phyloP scores from a whole-genome alignment of 768 basidiomycete species.

The Mycena galopus region DNA sequence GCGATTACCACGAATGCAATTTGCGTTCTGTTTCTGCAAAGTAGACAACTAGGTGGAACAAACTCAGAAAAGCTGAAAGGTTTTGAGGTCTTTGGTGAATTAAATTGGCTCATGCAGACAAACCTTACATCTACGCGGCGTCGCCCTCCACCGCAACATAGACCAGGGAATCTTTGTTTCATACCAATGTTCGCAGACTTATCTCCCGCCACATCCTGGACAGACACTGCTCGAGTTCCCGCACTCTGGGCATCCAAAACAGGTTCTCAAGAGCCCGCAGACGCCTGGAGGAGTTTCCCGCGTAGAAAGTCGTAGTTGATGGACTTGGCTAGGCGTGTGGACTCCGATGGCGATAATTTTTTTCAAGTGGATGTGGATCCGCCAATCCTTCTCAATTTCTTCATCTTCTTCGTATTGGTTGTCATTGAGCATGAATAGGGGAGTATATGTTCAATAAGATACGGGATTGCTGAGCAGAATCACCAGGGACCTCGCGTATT shows the following conservation, averaged over 20 bases:
- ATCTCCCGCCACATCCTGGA: slow-evolving; percentile 18
- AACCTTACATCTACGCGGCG: too few relatives aligned
- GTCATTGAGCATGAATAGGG: slow-evolving; percentile 14
- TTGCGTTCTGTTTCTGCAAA: too few relatives aligned
- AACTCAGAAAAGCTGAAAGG: too few relatives aligned
- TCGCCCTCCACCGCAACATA: slow-evolving; percentile 12
- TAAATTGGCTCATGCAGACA: too few relatives aligned
- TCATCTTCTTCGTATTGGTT: slow-evolving; percentile 3
- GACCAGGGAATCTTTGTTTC: slow-evolving; percentile 5
- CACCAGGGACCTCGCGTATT: neutral
- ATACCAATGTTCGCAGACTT: neutral
- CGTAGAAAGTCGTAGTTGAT: slow-evolving; percentile 10
- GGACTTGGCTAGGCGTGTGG: slow-evolving; percentile 1
- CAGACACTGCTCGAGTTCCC: slow-evolving; percentile 20
- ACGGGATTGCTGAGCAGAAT: neutral
- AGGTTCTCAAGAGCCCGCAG: slow-evolving; percentile 6
- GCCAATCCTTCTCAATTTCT: slow-evolving; percentile 7
- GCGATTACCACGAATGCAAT: too few relatives aligned
- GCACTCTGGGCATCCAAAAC: slow-evolving; percentile 21
- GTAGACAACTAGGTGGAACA: too few relatives aligned
- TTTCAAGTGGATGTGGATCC: slow-evolving; percentile 22
- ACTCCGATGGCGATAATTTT: neutral
- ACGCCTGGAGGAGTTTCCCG: slow-evolving; percentile 17
- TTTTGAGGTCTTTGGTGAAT: too few relatives aligned
- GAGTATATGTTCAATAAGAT: slow-evolving; percentile 17